A percentile compares a stretch with the other conserved stretches of the same genome.
Conservation (phyloP, 768 basidiomycete species). For the Hygrocybe punicea region DNA sequence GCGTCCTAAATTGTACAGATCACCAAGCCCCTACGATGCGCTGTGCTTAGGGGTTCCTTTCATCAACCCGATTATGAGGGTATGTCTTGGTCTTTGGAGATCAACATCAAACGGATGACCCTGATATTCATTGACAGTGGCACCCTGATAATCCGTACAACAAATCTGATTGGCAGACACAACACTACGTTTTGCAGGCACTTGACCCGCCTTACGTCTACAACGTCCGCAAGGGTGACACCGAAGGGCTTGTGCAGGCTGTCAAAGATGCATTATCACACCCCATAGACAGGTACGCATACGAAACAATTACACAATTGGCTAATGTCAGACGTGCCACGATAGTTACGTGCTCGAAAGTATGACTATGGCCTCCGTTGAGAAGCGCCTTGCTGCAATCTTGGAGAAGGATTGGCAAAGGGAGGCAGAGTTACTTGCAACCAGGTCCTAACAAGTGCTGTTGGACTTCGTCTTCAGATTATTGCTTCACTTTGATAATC, state of each 20-base stretch:
- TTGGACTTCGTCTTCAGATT: no score
- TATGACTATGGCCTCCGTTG: constrained; percentile 29
- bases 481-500: no score
- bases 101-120: background rate
- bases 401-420: constrained; percentile 33
- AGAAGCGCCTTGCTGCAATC: constrained; percentile 22
- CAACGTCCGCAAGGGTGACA: constrained; percentile 28
- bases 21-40: constrained; percentile 31
- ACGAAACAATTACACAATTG: background rate
- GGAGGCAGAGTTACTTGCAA: constrained; percentile 18
- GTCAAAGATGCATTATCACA: constrained; percentile 24
- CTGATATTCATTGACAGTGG: constrained; percentile 24
- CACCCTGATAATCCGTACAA: constrained; percentile 25
- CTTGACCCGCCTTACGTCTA: constrained; percentile 37
- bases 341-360: constrained; percentile 28
- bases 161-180: constrained; percentile 27
- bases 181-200: constrained; percentile 28
- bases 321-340: background rate
- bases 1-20: constrained; percentile 7
- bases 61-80: constrained; percentile 32
- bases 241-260: constrained; percentile 28
- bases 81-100: background rate
- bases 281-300: constrained; percentile 29
- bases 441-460: no score
- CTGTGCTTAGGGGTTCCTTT: constrained; percentile 38